A percentile compares a stretch with the other conserved stretches of the same genome.
Evolutionary conservation across 495 filamentous ascomycete species (phyloP).

Genomic region (Tuber brumale): DNA sequence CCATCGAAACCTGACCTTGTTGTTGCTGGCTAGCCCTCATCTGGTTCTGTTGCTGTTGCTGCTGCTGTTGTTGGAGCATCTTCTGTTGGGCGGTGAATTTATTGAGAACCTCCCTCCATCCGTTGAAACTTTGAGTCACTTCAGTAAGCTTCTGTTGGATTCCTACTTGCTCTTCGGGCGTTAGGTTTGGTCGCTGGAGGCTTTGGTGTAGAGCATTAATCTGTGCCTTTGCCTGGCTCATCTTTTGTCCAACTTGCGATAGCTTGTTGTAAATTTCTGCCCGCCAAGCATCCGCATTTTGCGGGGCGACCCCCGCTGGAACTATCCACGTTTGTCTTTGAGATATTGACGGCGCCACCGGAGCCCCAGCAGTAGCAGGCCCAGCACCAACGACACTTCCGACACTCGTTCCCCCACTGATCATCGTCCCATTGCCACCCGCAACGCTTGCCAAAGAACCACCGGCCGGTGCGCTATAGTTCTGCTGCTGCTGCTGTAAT

Average conservation of each 20-base stretch:
- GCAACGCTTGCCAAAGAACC: conserved; percentile 7
- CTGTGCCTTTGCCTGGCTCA: conserved; percentile 30
- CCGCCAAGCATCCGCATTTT: conserved; percentile 34
- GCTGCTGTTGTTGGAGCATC: conserved; percentile 28
- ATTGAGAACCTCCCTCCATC: conserved; percentile 33
- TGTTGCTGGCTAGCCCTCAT: conserved; percentile 38
- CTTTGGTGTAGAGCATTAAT: conserved; percentile 16
- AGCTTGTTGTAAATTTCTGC: conserved; percentile 33
- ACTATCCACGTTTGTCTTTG: conserved; percentile 34
- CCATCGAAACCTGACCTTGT: conserved; percentile 38
- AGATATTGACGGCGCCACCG: conserved; percentile 7
- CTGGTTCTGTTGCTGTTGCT: conserved; percentile 25
- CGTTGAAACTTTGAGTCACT: conserved; percentile 22
- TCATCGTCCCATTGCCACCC: neutral
- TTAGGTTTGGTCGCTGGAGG: conserved; percentile 20
- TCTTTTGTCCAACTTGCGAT: conserved; percentile 31
- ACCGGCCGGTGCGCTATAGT: neutral
- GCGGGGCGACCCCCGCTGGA: conserved; percentile 23
- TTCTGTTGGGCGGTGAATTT: conserved; percentile 39
- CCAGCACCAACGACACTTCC: neutral
- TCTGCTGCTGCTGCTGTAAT: conserved; percentile 29
- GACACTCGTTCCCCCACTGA: conserved; percentile 6
- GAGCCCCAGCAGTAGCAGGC: neutral
- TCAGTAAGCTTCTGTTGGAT: conserved; percentile 28
- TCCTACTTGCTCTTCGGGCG: conserved; percentile 26